Conservation (phyloP, 2,329 filamentous ascomycete genomes). For the Blastomyces silverae region DNA sequence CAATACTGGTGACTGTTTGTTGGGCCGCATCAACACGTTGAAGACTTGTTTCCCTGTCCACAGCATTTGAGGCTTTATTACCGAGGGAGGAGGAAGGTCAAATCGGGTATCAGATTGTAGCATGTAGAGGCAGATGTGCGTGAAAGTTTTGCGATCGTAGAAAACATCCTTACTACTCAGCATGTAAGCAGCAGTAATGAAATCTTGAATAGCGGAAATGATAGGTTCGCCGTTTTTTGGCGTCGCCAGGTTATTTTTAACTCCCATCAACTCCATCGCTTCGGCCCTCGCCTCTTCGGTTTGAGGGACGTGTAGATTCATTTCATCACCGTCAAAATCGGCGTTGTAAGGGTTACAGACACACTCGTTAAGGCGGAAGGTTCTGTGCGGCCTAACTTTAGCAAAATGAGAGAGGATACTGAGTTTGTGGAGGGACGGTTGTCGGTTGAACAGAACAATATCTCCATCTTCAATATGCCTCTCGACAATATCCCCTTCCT, state of each 20-base stretch:
- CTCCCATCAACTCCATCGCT: slow-evolving; percentile 93
- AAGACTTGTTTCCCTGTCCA: slow-evolving; percentile 99
- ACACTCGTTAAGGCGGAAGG: slow-evolving; percentile 95
- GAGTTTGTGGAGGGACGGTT: slow-evolving; percentile 95
- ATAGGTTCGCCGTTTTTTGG: slow-evolving; percentile 98
- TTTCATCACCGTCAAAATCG: slow-evolving; percentile 98
- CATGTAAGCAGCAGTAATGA: slow-evolving; percentile 90
- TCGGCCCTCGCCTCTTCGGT: slow-evolving; percentile 95
- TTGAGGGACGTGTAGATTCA: slow-evolving; percentile 97
- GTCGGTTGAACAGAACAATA: slow-evolving; percentile 94
- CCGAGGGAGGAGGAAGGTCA: slow-evolving; percentile 77
- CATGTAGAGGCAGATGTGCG: slow-evolving; percentile 90
- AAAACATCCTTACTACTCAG: slow-evolving; percentile 90
- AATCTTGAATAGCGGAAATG: slow-evolving; percentile 98
- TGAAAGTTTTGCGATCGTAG: slow-evolving; percentile 80
- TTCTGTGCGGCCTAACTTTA: slow-evolving; percentile 90
- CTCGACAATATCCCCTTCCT: slow-evolving; percentile 82
- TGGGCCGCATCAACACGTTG: slow-evolving; percentile 83
- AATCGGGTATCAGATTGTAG: slow-evolving; percentile 69
- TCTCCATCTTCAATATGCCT: slow-evolving; percentile 92
- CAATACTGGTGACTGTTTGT: slow-evolving; percentile 70
- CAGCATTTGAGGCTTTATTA: slow-evolving; percentile 74
- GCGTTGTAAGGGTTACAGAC: slow-evolving; percentile 98
- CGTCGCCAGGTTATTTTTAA: slow-evolving; percentile 91
- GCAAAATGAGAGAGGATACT: slow-evolving; percentile 96